phyloP scores from a whole-genome alignment of 352 stramenopile genomes.

The Elongisporangium senticosum region DNA sequence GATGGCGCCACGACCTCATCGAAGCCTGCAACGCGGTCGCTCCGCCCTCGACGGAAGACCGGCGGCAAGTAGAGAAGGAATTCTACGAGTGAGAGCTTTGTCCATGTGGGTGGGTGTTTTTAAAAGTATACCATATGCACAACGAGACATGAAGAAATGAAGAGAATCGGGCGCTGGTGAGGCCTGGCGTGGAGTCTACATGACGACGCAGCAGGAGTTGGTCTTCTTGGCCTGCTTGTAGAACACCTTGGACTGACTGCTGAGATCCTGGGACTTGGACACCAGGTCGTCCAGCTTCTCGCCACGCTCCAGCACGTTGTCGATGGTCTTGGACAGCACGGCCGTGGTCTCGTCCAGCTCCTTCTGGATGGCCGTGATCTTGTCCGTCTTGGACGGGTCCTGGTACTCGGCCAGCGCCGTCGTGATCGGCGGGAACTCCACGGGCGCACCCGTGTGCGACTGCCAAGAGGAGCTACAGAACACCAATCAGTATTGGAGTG shows the following conservation, averaged over 20 bases:
- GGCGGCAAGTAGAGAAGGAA: conserved; percentile 29
- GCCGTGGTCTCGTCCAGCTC: conserved; percentile 99
- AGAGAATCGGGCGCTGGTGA: conserved; percentile 19
- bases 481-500: conserved; percentile 23
- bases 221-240: conserved; percentile 99
- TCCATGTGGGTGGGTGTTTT: conserved; percentile 11
- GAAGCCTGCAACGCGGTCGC: conserved; percentile 35
- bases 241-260: conserved; percentile 99
- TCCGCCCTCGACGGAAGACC: conserved; percentile 46
- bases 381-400: conserved; percentile 97
- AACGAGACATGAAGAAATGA: conserved; percentile 18
- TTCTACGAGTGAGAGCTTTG: neutral
- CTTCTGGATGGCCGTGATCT: conserved; percentile 99
- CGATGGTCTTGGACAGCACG: conserved; percentile 99
- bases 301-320: conserved; percentile 97
- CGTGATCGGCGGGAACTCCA: conserved; percentile 86
- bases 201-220: conserved; percentile 97
- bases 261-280: conserved; percentile 97
- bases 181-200: conserved; percentile 41
- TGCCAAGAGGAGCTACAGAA: conserved; percentile 46
- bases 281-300: conserved; percentile 99
- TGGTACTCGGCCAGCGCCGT: conserved; percentile 97
- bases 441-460: conserved; percentile 56
- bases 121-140: conserved; percentile 38
- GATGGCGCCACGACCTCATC: conserved; percentile 22